phyloP scores from a whole-genome alignment of 1,284 basidiomycete genomes.

The Xerocomus nothofagi region DNA sequence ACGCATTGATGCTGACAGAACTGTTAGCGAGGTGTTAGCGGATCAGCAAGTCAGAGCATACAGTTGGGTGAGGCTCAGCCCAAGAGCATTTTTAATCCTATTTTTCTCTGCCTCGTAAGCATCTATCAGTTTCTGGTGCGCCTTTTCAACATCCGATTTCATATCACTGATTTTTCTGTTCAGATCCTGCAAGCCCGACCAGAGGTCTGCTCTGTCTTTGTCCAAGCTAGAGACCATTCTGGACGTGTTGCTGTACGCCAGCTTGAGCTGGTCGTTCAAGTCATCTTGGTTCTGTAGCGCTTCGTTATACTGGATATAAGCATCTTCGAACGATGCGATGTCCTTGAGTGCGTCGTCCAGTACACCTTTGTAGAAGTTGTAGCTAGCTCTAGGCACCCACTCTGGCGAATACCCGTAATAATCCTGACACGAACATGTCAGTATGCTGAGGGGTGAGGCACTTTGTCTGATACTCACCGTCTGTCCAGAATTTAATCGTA shows the following conservation, averaged over 20 bases:
- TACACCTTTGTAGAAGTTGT: not conserved
- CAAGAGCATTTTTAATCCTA: not conserved
- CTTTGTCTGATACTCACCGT: not conserved
- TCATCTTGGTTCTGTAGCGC: not conserved
- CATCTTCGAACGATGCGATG: not conserved
- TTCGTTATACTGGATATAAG: not conserved
- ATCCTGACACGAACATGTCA: not conserved
- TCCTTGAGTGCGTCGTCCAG: not conserved
- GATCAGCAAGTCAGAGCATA: not conserved
- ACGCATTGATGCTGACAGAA: not conserved
- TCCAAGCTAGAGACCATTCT: not conserved
- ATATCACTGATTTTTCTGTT: not conserved
- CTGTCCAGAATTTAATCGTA: not conserved
- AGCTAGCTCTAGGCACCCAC: not conserved
- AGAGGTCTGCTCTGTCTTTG: not conserved
- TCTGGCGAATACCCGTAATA: not conserved
- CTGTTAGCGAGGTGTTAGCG: not conserved
- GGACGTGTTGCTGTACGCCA: not conserved
- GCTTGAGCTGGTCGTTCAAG: not conserved
- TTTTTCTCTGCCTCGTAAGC: not conserved
- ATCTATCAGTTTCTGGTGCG: not conserved
- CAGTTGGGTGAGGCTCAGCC: not conserved
- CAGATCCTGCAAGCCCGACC: not conserved
- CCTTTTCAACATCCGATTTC: not conserved
- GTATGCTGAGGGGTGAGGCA: not conserved